These are phyloP conservation scores for Arbutus unedo DNA, from an alignment of 148 eudicot genomes.

Conservation along the genomic window DNA sequence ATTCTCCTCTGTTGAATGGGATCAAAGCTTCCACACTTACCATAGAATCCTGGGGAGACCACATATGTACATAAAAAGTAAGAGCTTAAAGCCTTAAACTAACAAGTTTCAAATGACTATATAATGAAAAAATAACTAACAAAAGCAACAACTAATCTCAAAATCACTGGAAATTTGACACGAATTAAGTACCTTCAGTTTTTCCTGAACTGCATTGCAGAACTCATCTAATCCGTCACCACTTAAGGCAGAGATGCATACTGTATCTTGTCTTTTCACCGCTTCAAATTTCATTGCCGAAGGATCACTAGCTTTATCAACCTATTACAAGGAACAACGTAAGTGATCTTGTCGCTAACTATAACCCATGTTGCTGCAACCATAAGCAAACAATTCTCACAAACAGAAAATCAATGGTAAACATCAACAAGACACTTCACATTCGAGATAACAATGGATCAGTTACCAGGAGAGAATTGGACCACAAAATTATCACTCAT, in stretches of 20 bases:
- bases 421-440: not conserved
- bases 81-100: not conserved
- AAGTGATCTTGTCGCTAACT: conserved; percentile 10
- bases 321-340: conserved; percentile 35
- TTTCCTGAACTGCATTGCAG: conserved; percentile 76
- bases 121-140: not conserved
- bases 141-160: not conserved
- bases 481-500: not conserved
- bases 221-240: conserved; percentile 85
- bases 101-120: not conserved
- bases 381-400: not conserved
- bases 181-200: conserved; percentile 53
- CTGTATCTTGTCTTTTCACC: conserved; percentile 47
- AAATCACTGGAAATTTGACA: not conserved
- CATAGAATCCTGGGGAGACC: conserved; percentile 65
- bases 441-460: not conserved
- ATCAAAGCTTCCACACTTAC: conserved; percentile 95
- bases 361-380: not conserved
- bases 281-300: conserved; percentile 58
- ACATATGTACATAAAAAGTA: not conserved
- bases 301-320: conserved; percentile 84
- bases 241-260: conserved; percentile 83
- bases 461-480: not conserved
- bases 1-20: conserved; percentile 92
- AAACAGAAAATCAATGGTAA: not conserved